Evolutionary conservation across 345 rosid species (phyloP), one percentile per base, ranked within the genome.

Genomic region (Turnera subulata): DNA sequence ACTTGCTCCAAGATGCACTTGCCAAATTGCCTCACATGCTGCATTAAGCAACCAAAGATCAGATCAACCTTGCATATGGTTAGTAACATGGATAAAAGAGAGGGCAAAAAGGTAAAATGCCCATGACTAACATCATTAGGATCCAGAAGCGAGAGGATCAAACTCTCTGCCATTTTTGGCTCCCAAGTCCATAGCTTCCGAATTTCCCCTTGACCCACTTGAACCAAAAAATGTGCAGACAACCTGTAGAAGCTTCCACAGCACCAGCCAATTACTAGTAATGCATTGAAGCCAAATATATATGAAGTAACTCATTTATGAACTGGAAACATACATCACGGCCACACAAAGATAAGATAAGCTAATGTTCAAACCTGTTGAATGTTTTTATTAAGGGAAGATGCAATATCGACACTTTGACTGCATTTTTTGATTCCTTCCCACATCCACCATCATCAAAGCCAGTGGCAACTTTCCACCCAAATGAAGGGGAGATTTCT

Each of bases 391-490:
- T 70, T 50, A 93, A 74, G 43, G 91, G 82, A 68, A 74, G 78
- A 75, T 79, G 78, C 89, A 83, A 79, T 50, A 68, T 69, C 50
- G 89, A 80, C 72, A 84, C 86, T 72, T 77, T 72, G 70, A 93
- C 71, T 1, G 99, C 82, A 69, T 93, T 93, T 73, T 81, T 93
- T 46, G 91, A 85, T 73, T 72, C 80, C 67, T 83, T 81, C 55
- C 84, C 85, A 70, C 71, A 84, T 16, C 81, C 96, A 45, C 99
- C 96, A 52, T 93, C 99, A 80, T 93, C 88, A 79, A 78, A 83
- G 40, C 99, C 99, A 24, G 90, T 80, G 57, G 97, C 96, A 66
- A 80, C 69, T 71, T 85, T 89, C 99, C 99, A 93, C 56, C 81
- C 97, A 78, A 93, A 84, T 15, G 97, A 63, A 62, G 72, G 39